Evolutionary conservation across 345 rosid species (phyloP), one percentile per base, ranked within the genome.

Genomic region (Melastoma malabathricum): DNA sequence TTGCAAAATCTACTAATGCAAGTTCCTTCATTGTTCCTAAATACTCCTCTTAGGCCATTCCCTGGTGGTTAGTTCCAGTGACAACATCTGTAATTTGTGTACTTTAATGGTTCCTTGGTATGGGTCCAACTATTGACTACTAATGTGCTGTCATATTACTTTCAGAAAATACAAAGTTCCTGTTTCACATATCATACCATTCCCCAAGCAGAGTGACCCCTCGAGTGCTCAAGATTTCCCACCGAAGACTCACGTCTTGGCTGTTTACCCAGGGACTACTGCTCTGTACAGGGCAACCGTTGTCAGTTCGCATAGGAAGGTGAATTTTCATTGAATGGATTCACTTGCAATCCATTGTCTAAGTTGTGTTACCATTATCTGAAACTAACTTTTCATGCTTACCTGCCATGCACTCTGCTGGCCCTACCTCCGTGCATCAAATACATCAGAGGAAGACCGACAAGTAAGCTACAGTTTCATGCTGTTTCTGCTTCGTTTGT

Each of bases 201-300:
- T 90, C 64, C 96, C 98, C 20, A 86, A 84, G 75, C 60, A 75
- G 50, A 82, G 69, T 43, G 92, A 90, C 52, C 77, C 69, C 52
- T 64, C 89, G 16, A 56, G 60, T 16, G 75, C 68, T 48, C 86
- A 57, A 15, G 98, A 92, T 57, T 87, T 75, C 55, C 70, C 65
- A 47, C 63, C 76, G 1, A 86, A 95, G 58, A 73, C 72, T 60
- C 90, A 73, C 44, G 98, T 87, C 51, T 77, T 92, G 77, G 98
- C 98, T n/a, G 97, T 92, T 59, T 92, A 92, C 79, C 98, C 98
- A 1, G 98, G 94, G 68, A 92, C 98, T 38, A 87, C 97, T 18
- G 84, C 95, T 15, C 88, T 92, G 17, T 92, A 87, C 45, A 92
- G 88, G 75, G 98, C 98, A 47, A 92, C 98, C 43, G 95, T 92